Percentiles rank a stretch among this genome's conserved stretches.
phyloP scores from a whole-genome alignment of 345 rosid genomes.

The Citropsis articulata region DNA sequence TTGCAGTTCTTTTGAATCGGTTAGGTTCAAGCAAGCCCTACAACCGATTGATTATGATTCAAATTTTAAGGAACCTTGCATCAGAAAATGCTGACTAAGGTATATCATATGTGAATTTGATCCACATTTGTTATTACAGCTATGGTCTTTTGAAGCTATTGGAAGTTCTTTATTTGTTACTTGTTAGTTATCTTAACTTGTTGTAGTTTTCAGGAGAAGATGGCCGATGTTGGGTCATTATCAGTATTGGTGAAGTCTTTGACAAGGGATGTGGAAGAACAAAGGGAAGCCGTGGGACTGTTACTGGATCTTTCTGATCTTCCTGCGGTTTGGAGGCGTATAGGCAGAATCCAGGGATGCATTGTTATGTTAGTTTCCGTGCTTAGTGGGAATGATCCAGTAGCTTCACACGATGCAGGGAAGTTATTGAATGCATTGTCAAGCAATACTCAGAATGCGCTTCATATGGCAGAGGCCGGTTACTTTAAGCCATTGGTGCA shows the following conservation, averaged over 20 bases:
- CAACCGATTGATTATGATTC: slow-evolving; percentile 38
- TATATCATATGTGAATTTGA: slow-evolving; percentile 12
- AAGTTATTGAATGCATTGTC: slow-evolving; percentile 56
- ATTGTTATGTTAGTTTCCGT: slow-evolving; percentile 61
- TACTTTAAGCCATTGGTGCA: slow-evolving; percentile 67
- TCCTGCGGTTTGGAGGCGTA: slow-evolving; percentile 47
- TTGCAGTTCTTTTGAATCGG: slow-evolving; percentile 40
- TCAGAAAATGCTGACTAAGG: slow-evolving; percentile 40
- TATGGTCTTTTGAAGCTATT: neutral
- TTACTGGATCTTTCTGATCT: slow-evolving; percentile 50
- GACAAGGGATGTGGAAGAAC: slow-evolving; percentile 51
- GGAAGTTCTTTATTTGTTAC: neutral
- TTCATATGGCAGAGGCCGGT: slow-evolving; percentile 82
- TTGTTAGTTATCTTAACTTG: slow-evolving; percentile 26
- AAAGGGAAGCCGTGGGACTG: slow-evolving; percentile 60
- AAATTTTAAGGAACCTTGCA: slow-evolving; percentile 46
- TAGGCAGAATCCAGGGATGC: slow-evolving; percentile 67
- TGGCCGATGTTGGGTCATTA: slow-evolving; percentile 48
- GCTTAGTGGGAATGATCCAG: slow-evolving; percentile 47
- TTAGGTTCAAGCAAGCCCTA: slow-evolving; percentile 36
- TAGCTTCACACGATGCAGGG: slow-evolving; percentile 50
- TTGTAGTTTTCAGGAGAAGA: slow-evolving; percentile 56
- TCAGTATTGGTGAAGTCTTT: slow-evolving; percentile 57
- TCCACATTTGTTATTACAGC: neutral
- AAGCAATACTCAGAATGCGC: slow-evolving; percentile 63